phyloP scores from a whole-genome alignment of 371 early-diverging fungal species.

The Mucor lusitanicus region DNA sequence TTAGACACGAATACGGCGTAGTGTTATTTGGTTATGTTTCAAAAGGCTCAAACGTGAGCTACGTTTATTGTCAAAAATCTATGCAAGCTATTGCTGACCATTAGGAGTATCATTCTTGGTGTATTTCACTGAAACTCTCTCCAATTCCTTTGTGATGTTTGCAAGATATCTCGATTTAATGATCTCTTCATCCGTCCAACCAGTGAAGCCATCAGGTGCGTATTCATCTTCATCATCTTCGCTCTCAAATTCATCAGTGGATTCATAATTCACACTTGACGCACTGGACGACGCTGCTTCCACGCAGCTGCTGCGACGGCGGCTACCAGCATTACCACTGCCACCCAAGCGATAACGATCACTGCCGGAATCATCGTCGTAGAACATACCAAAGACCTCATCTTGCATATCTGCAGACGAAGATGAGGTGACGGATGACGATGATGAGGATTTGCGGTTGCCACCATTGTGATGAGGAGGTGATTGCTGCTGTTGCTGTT shows the following conservation, averaged over 20 bases:
- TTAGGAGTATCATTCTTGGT: neutral
- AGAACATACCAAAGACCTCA: constrained; percentile 49
- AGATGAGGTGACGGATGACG: constrained; percentile 9
- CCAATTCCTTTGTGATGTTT: constrained; percentile 28
- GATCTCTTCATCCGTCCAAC: constrained; percentile 54
- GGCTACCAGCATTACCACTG: neutral
- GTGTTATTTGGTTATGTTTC: too few relatives aligned
- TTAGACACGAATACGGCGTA: neutral
- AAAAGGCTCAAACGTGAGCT: too few relatives aligned
- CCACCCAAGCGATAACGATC: neutral
- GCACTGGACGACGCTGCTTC: constrained; percentile 8
- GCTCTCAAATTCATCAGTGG: constrained; percentile 17
- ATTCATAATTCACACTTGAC: constrained; percentile 1
- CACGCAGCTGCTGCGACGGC: constrained; percentile 3
- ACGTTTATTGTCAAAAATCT: neutral
- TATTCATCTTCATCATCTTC: constrained; percentile 23
- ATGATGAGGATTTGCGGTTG: constrained; percentile 16
- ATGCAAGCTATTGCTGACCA: neutral
- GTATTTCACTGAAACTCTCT: constrained; percentile 10
- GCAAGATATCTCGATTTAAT: constrained; percentile 28
- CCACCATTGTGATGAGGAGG: neutral
- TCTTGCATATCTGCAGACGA: constrained; percentile 32
- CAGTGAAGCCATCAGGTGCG: constrained; percentile 26
- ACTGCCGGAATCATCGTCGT: constrained; percentile 31
- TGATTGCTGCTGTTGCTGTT: constrained; percentile 2